Evolutionary conservation across 2,329 filamentous ascomycete species (phyloP).

Genomic region (Fusarium devonianum): DNA sequence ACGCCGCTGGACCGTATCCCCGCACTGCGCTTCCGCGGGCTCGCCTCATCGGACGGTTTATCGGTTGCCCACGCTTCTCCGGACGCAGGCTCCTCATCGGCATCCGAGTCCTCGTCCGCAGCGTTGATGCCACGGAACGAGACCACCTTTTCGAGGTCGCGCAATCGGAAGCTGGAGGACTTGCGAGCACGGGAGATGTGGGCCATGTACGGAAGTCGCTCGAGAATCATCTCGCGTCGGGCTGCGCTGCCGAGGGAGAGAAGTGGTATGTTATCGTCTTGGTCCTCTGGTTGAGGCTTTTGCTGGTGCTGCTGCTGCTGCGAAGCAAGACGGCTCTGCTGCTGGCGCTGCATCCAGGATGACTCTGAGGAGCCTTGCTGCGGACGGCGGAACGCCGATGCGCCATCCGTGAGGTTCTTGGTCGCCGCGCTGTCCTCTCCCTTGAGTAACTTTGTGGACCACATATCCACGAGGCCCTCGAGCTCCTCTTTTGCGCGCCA

Average conservation of each 20-base stretch:
- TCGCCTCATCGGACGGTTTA: constrained; percentile 61
- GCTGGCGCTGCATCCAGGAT: constrained; percentile 47
- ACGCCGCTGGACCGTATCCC: constrained; percentile 49
- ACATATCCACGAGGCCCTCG: constrained; percentile 74
- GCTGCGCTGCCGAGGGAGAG: constrained; percentile 71
- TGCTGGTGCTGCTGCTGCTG: constrained; percentile 17
- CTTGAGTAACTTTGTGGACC: constrained; percentile 67
- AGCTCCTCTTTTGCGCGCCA: constrained; percentile 87
- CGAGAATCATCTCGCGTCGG: constrained; percentile 77
- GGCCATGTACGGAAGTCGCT: constrained; percentile 86
- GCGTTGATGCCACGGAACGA: constrained; percentile 67
- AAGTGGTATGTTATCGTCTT: constrained; percentile 47
- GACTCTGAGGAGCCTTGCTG: constrained; percentile 43
- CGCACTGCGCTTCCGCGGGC: constrained; percentile 56
- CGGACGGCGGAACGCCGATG: constrained; percentile 57
- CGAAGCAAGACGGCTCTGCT: constrained; percentile 35
- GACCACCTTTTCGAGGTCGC: constrained; percentile 72
- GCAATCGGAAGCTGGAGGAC: constrained; percentile 50
- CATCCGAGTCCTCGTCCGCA: constrained; percentile 55
- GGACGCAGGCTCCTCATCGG: constrained; percentile 52
- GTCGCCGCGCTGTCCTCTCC: constrained; percentile 54
- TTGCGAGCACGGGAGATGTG: constrained; percentile 63
- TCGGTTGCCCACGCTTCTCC: constrained; percentile 68
- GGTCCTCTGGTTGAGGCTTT: constrained; percentile 24
- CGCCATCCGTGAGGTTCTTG: constrained; percentile 53